A percentile compares a stretch with the other conserved stretches of the same genome.
phyloP scores from a whole-genome alignment of 2,329 filamentous ascomycete species.

The Neonectria coccinea region DNA sequence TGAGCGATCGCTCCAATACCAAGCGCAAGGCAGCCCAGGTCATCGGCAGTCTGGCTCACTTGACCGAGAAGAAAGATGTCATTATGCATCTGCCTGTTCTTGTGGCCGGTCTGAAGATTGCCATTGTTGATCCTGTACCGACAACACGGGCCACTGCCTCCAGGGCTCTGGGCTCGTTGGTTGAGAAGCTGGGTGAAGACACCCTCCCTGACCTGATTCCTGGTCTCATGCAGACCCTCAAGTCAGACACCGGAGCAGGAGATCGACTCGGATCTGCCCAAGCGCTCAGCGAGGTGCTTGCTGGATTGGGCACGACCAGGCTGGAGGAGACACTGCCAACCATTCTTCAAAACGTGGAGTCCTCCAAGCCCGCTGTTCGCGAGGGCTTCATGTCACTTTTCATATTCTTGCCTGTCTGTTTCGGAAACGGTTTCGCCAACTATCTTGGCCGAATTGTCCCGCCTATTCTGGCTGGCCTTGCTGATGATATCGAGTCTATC shows the following conservation, averaged over 20 bases:
- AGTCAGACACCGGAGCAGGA: slow-evolving; percentile 95
- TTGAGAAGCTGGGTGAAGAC: slow-evolving; percentile 98
- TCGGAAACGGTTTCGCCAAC: slow-evolving; percentile 97
- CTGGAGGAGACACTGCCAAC: slow-evolving; percentile 96
- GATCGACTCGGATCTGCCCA: slow-evolving; percentile 96
- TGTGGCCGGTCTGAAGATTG: slow-evolving; percentile 87
- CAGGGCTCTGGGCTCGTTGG: slow-evolving; percentile 93
- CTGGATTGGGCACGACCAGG: slow-evolving; percentile 90
- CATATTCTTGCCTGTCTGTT: slow-evolving; percentile 98
- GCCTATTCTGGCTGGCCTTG: slow-evolving; percentile 91
- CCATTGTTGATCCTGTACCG: slow-evolving; percentile 94
- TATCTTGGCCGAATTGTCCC: slow-evolving; percentile 97
- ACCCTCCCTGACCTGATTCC: slow-evolving; percentile 97
- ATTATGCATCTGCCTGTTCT: slow-evolving; percentile 91
- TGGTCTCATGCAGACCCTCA: slow-evolving; percentile 96
- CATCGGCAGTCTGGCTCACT: slow-evolving; percentile 95
- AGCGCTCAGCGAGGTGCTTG: slow-evolving; percentile 94
- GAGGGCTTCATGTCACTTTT: slow-evolving; percentile 99
- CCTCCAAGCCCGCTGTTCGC: slow-evolving; percentile 87
- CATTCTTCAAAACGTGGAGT: slow-evolving; percentile 95
- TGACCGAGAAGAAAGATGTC: slow-evolving; percentile 96
- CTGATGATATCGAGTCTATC: slow-evolving; percentile 96
- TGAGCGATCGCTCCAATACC: slow-evolving; percentile 90
- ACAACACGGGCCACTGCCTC: slow-evolving; percentile 96
- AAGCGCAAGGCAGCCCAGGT: slow-evolving; percentile 98